Evolutionary conservation across 2,329 filamentous ascomycete species (phyloP).

Genomic region (Pseudonectria buxi): DNA sequence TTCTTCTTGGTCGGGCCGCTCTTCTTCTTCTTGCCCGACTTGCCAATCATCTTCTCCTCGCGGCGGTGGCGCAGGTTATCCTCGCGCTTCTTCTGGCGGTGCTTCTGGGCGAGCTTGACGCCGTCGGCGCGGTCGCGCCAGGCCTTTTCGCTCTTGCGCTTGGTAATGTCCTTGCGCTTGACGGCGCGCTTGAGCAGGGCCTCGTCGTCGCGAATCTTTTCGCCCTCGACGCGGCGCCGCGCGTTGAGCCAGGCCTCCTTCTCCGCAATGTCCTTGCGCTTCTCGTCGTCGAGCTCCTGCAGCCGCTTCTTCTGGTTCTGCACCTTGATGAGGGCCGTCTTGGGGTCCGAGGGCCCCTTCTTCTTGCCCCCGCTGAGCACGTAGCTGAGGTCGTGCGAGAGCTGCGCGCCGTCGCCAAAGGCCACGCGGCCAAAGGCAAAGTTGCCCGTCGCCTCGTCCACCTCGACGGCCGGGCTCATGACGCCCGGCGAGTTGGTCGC

Average conservation of each 20-base stretch:
- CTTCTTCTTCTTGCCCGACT: constrained; percentile 53
- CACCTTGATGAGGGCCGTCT: constrained; percentile 76
- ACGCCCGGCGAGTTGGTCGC: constrained; percentile 56
- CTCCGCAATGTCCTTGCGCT: constrained; percentile 80
- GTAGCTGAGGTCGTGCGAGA: constrained; percentile 66
- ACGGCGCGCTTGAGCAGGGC: constrained; percentile 85
- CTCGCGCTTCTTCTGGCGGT: constrained; percentile 75
- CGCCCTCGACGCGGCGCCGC: constrained; percentile 80
- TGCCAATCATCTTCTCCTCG: constrained; percentile 61
- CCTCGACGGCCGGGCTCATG: constrained; percentile 48
- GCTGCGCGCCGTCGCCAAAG: constrained; percentile 76
- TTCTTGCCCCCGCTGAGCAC: constrained; percentile 50
- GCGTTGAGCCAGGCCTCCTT: constrained; percentile 94
- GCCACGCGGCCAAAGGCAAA: constrained; percentile 90
- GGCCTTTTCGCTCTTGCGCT: constrained; percentile 86
- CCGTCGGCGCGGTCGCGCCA: constrained; percentile 70
- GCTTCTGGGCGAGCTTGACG: constrained; percentile 68
- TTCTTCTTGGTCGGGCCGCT: constrained; percentile 35
- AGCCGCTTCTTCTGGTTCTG: constrained; percentile 82
- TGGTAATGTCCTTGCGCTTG: constrained; percentile 83
- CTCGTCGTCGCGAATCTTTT: constrained; percentile 82
- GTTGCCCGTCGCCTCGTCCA: constrained; percentile 51
- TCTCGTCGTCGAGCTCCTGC: constrained; percentile 65
- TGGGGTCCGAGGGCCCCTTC: constrained; percentile 78
- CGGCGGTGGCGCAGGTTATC: constrained; percentile 68